A percentile compares a stretch with the other conserved stretches of the same genome.
phyloP scores from a whole-genome alignment of 768 basidiomycete species.

The Collybia sordida region DNA sequence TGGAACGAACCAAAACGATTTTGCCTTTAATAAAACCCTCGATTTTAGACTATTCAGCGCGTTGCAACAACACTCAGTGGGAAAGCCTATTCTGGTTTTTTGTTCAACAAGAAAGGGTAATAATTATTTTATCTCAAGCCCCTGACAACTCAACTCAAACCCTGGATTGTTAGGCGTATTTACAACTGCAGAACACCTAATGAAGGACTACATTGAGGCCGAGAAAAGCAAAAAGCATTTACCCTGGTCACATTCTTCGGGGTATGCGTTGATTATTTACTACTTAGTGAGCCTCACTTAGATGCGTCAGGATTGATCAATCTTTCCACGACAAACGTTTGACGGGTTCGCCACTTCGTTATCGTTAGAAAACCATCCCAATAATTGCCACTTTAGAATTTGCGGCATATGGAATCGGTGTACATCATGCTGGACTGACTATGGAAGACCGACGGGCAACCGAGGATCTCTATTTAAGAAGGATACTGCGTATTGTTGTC shows the following conservation, averaged over 20 bases:
- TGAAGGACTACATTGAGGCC: constrained; percentile 65
- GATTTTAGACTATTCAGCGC: constrained; percentile 72
- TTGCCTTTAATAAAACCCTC: constrained; percentile 67
- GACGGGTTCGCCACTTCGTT: constrained; percentile 44
- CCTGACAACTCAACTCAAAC: not conserved
- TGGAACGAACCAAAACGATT: constrained; percentile 70
- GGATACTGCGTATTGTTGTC: constrained; percentile 64
- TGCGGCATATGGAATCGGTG: constrained; percentile 74
- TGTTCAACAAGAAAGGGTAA: constrained; percentile 85
- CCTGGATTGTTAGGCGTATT: constrained; percentile 44
- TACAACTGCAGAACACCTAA: constrained; percentile 73
- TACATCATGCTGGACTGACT: constrained; percentile 89
- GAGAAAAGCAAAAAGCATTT: constrained; percentile 45
- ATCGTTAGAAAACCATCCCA: not conserved
- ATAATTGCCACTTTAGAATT: constrained; percentile 42
- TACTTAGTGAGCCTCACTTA: constrained; percentile 3
- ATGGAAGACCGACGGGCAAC: constrained; percentile 69
- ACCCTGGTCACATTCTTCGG: constrained; percentile 68
- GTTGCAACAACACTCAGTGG: constrained; percentile 69
- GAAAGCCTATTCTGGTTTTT: constrained; percentile 89
- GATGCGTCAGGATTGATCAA: constrained; percentile 46
- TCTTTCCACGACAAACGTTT: constrained; percentile 70
- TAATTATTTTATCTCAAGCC: not conserved
- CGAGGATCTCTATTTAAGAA: constrained; percentile 72
- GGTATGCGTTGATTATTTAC: constrained; percentile 32